Conservation (phyloP, 2,329 filamentous ascomycete genomes). For the Mycosphaerella sp. region DNA sequence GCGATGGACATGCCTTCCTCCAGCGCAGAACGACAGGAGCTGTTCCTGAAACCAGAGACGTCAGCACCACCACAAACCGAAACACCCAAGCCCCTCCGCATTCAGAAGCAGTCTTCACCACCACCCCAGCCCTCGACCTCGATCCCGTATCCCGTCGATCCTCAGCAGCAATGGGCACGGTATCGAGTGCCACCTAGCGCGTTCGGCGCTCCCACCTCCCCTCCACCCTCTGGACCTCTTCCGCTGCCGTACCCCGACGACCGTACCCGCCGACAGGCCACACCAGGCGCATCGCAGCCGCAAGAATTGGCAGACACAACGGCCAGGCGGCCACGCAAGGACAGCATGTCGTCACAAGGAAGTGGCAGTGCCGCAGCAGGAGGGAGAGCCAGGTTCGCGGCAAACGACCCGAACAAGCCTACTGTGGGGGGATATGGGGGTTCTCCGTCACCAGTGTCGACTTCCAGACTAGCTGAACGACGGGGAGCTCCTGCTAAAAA, state of each 20-base stretch:
- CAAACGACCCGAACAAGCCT: slow-evolving; percentile 45
- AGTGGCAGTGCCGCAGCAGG: slow-evolving; percentile 23
- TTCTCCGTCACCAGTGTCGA: slow-evolving; percentile 27
- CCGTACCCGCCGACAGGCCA: slow-evolving; percentile 18
- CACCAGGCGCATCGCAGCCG: slow-evolving; percentile 22
- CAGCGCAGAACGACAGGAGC: slow-evolving; percentile 20
- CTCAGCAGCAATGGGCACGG: slow-evolving; percentile 32
- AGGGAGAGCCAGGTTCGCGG: slow-evolving; percentile 40
- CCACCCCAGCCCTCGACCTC: slow-evolving; percentile 3
- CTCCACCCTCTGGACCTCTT: slow-evolving; percentile 27
- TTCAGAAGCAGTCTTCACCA: slow-evolving; percentile 27
- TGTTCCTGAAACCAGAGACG: slow-evolving; percentile 20
- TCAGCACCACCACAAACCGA: slow-evolving; percentile 15
- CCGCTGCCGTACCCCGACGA: slow-evolving; percentile 31
- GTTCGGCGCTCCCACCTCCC: slow-evolving; percentile 30
- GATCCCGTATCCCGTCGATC: slow-evolving; percentile 16
- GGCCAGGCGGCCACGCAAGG: slow-evolving; percentile 21
- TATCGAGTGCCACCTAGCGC: slow-evolving; percentile 30
- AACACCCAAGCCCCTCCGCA: slow-evolving; percentile 30
- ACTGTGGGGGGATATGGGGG: slow-evolving; percentile 42
- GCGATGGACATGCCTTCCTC: slow-evolving; percentile 1
- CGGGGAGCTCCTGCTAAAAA: slow-evolving; percentile 69
- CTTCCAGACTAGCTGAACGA: slow-evolving; percentile 63
- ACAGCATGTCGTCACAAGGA: slow-evolving; percentile 30
- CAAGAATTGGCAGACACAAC: slow-evolving; percentile 25